Percentiles rank a stretch among this genome's conserved stretches.
These are phyloP conservation scores for Pseudogymnoascus sp. DNA, from an alignment of 2,329 filamentous ascomycete species.

Conservation along the genomic window DNA sequence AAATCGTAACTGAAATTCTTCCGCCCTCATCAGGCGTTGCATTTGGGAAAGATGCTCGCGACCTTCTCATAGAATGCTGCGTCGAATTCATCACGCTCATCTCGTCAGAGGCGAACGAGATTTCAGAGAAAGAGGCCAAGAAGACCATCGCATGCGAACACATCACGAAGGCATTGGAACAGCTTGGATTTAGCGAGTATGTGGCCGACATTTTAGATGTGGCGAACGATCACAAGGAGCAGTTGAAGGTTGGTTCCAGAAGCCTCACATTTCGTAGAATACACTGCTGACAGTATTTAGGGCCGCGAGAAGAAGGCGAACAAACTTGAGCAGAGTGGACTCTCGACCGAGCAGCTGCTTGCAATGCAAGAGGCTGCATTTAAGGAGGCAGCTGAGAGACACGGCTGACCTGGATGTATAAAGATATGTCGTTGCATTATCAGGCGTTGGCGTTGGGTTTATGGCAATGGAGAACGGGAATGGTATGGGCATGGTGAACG, in stretches of 20 bases:
- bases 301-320: constrained; percentile 94
- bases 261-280: constrained; percentile 3
- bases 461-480: neutral
- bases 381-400: constrained; percentile 51
- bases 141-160: constrained; percentile 99
- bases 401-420: constrained; percentile 21
- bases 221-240: constrained; percentile 85
- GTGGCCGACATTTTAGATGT: constrained; percentile 81
- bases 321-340: constrained; percentile 90
- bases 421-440: neutral
- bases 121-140: constrained; percentile 96
- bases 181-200: constrained; percentile 89
- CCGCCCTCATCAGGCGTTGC: constrained; percentile 68
- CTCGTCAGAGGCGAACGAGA: constrained; percentile 98
- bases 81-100: constrained; percentile 98
- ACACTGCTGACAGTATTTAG: constrained; percentile 37
- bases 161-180: constrained; percentile 87
- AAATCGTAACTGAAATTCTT: constrained; percentile 91
- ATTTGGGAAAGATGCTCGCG: constrained; percentile 91
- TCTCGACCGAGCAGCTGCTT: constrained; percentile 84
- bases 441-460: constrained; percentile 10
- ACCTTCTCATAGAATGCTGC: constrained; percentile 95
- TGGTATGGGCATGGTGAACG: neutral
- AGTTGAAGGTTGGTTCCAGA: constrained; percentile 64
- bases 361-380: constrained; percentile 89